These are phyloP conservation scores for Saccharomycopsis malanga DNA, from an alignment of 805 yeast genomes.

Conservation along the genomic window DNA sequence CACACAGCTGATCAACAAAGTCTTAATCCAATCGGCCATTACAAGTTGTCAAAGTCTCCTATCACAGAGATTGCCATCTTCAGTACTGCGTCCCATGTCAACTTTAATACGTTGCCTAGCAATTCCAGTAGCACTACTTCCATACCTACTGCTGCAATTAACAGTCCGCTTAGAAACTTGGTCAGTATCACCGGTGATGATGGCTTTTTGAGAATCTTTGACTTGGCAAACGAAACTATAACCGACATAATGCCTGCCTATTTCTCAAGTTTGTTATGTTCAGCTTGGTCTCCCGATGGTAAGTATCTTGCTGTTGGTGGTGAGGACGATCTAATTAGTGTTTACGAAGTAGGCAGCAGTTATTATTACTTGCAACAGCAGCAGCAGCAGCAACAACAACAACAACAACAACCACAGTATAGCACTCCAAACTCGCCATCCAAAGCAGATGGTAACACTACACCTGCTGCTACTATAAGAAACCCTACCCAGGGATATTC, in stretches of 20 bases:
- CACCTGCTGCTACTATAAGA: constrained; percentile 1
- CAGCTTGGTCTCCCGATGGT: constrained; percentile 52
- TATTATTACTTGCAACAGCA: background rate
- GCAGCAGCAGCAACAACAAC: constrained; percentile 4
- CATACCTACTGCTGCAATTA: background rate
- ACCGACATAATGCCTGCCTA: constrained; percentile 55
- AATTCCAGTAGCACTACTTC: background rate
- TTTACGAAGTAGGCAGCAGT: constrained; percentile 28
- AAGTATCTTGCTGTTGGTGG: constrained; percentile 92
- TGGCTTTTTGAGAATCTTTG: constrained; percentile 54
- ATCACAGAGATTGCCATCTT: constrained; percentile 39
- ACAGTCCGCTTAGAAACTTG: constrained; percentile 27
- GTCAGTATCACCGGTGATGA: constrained; percentile 55
- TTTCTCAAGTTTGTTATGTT: constrained; percentile 55
- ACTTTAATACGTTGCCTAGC: background rate
- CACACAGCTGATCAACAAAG: constrained; percentile 6
- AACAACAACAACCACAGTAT: background rate
- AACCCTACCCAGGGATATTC: constrained; percentile 1
- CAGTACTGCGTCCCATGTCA: constrained; percentile 32
- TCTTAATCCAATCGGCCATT: constrained; percentile 47
- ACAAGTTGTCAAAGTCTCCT: constrained; percentile 53
- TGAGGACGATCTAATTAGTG: constrained; percentile 44
- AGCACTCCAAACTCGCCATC: constrained; percentile 3
- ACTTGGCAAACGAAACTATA: constrained; percentile 36
- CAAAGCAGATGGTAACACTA: background rate